Percentiles rank a stretch among this genome's conserved stretches.
Evolutionary conservation across 306 rosid species (phyloP).

Genomic region (Vigna unguiculata): DNA sequence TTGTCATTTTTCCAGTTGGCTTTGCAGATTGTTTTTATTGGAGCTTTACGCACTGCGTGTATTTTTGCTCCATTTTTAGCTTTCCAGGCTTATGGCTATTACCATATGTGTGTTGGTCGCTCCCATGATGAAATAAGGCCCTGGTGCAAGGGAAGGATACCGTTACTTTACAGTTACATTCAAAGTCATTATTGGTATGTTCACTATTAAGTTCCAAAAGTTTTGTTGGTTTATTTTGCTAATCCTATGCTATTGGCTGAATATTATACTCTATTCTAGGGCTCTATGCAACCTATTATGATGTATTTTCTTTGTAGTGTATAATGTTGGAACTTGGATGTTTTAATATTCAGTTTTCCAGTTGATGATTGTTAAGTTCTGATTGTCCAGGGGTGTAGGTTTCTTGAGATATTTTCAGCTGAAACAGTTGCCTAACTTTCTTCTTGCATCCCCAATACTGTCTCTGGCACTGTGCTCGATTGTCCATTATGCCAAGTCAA

Average conservation of each 20-base stretch:
- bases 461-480: constrained; percentile 77
- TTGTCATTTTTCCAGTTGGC: constrained; percentile 60
- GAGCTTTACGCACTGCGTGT: constrained; percentile 67
- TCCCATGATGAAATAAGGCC: constrained; percentile 68
- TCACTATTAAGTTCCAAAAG: constrained; percentile 29
- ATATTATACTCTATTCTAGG: constrained; percentile 21
- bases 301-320: constrained; percentile 20
- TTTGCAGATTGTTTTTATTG: constrained; percentile 67
- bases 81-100: constrained; percentile 90
- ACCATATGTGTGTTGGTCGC: constrained; percentile 71
- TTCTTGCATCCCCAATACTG: constrained; percentile 83
- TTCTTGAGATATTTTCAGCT: constrained; percentile 86
- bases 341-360: constrained; percentile 27
- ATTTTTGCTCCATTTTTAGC: constrained; percentile 77
- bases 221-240: constrained; percentile 29
- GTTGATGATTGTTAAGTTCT: constrained; percentile 41
- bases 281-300: constrained; percentile 5
- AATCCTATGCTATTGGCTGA: constrained; percentile 24
- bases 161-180: constrained; percentile 80
- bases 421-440: constrained; percentile 90
- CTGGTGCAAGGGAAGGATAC: constrained; percentile 93
- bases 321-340: constrained; percentile 21
- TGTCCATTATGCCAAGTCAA: constrained; percentile 77
- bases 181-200: constrained; percentile 93
- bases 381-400: constrained; percentile 83